phyloP scores from a whole-genome alignment of 2,329 filamentous ascomycete species.

The Alternaria atra region DNA sequence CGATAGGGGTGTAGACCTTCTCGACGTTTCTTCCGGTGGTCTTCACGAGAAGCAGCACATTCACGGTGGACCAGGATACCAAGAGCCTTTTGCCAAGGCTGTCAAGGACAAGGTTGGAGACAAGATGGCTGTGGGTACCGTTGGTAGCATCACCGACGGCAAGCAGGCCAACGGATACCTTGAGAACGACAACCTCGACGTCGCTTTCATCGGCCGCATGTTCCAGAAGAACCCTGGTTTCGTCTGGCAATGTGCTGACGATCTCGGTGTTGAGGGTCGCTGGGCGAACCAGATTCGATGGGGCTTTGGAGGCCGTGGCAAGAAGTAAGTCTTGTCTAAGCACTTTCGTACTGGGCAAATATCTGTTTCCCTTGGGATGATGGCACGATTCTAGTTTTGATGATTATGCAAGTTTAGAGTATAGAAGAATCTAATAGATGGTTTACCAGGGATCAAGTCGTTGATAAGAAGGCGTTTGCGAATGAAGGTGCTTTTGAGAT shows the following conservation, averaged over 20 bases:
- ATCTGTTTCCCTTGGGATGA: neutral
- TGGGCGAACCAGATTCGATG: conserved; percentile 77
- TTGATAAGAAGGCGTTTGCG: conserved; percentile 33
- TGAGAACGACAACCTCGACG: conserved; percentile 62
- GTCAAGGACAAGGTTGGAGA: conserved; percentile 79
- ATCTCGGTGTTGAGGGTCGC: conserved; percentile 74
- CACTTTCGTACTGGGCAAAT: neutral
- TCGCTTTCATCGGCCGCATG: conserved; percentile 77
- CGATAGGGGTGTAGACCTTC: conserved; percentile 77
- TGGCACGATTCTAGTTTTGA: neutral
- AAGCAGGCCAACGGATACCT: conserved; percentile 65
- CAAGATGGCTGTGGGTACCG: conserved; percentile 74
- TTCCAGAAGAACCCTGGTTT: conserved; percentile 86
- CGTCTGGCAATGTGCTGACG: conserved; percentile 75
- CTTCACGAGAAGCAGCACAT: conserved; percentile 71
- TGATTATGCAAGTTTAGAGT: neutral
- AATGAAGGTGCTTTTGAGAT: conserved; percentile 35
- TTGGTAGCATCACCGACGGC: conserved; percentile 76
- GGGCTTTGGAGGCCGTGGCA: conserved; percentile 63
- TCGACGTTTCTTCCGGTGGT: conserved; percentile 83
- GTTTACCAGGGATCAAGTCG: conserved; percentile 25
- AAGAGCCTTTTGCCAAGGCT: conserved; percentile 74
- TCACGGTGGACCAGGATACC: conserved; percentile 71
- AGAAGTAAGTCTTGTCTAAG: conserved; percentile 40
- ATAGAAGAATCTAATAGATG: conserved; percentile 12